These are phyloP conservation scores for Lactifluus pinguis DNA, from an alignment of 768 basidiomycete species.

Conservation along the genomic window DNA sequence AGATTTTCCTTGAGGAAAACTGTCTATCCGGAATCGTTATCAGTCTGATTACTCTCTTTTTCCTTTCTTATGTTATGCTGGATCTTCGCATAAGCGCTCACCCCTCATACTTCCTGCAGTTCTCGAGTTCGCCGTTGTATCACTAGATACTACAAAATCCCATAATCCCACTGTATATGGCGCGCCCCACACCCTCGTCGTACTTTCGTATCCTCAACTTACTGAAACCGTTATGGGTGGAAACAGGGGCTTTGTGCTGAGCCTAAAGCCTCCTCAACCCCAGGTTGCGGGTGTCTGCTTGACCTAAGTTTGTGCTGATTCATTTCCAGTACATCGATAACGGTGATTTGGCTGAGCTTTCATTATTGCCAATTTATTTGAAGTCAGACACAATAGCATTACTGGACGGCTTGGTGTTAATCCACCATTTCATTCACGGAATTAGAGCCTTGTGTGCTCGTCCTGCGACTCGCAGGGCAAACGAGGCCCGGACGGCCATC, in stretches of 20 bases:
- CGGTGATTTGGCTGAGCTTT: background rate
- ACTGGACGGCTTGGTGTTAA: background rate
- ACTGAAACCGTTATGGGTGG: background rate
- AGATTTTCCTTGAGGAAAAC: conserved; percentile 62
- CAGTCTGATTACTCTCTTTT: conserved; percentile 46
- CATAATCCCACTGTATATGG: background rate
- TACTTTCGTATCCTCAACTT: background rate
- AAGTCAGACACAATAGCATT: background rate
- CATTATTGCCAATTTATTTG: background rate
- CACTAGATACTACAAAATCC: conserved; percentile 9
- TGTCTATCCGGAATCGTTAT: conserved; percentile 89
- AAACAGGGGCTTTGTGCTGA: background rate
- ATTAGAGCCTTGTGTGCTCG: background rate
- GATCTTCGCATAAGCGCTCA: background rate
- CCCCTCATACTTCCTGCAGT: background rate
- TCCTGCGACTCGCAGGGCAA: background rate
- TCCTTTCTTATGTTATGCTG: background rate
- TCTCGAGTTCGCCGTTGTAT: conserved; percentile 4
- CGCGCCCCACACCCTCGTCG: background rate
- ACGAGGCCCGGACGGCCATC: too few species aligned
- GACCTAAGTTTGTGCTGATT: background rate
- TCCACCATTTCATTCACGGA: background rate
- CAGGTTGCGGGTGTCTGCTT: background rate
- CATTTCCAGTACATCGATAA: background rate
- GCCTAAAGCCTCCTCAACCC: too few species aligned